Conservation (phyloP, 305 asterid species). For the Fraxinus sp. region DNA sequence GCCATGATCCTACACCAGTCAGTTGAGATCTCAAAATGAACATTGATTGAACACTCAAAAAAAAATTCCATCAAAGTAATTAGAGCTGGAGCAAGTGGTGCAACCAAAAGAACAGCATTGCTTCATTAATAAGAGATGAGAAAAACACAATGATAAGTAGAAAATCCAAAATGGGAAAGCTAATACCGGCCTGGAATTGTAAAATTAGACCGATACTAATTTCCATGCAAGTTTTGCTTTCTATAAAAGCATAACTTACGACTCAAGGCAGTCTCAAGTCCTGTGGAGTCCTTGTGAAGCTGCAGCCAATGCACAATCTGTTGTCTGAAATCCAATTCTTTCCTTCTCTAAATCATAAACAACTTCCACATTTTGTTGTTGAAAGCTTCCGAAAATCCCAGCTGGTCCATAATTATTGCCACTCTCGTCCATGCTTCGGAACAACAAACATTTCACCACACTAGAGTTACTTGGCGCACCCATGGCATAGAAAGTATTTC, state of each 20-base stretch:
- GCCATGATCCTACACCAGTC: background rate
- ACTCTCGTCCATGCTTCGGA: conserved; percentile 57
- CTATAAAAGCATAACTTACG: background rate
- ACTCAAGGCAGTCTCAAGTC: conserved; percentile 5
- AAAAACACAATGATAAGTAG: background rate
- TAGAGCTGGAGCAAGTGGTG: background rate
- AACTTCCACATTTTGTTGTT: conserved; percentile 74
- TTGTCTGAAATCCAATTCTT: conserved; percentile 59
- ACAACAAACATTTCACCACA: conserved; percentile 60
- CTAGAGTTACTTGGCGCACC: conserved; percentile 50
- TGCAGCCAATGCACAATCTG: conserved; percentile 62
- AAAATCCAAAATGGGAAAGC: conserved; percentile 19
- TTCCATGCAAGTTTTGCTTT: background rate
- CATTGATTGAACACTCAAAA: background rate
- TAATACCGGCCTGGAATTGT: conserved; percentile 15
- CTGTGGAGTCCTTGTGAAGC: conserved; percentile 43
- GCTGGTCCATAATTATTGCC: conserved; percentile 52
- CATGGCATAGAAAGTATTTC: conserved; percentile 63
- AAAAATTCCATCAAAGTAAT: background rate
- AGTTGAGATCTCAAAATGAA: background rate
- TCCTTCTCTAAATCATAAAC: conserved; percentile 74
- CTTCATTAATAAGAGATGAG: background rate
- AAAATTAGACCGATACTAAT: background rate
- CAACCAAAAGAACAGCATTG: background rate
- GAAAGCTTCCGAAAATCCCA: conserved; percentile 79